Evolutionary conservation across 441 rosid species (phyloP).

Genomic region (Euphorbia schlechtendalii): DNA sequence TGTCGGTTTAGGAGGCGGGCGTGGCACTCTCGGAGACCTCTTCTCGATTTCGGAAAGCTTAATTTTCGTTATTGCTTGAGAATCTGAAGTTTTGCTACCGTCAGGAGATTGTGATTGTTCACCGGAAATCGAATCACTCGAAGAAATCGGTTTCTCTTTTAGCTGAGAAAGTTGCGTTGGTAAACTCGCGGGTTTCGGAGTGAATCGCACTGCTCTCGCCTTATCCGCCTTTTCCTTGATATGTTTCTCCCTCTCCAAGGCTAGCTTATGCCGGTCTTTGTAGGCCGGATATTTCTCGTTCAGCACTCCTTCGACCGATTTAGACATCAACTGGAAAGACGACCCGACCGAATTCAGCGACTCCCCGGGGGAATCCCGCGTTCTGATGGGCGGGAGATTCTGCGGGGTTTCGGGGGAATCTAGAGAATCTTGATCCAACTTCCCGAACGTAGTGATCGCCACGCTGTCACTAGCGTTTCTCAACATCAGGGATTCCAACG

Average conservation of each 20-base stretch:
- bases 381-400: constrained; percentile 45
- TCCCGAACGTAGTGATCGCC: constrained; percentile 79
- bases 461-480: constrained; percentile 75
- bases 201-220: constrained; percentile 71
- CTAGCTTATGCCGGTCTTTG: constrained; percentile 85
- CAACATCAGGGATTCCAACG: constrained; percentile 79
- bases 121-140: constrained; percentile 37
- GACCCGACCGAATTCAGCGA: constrained; percentile 51
- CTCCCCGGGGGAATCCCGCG: constrained; percentile 45
- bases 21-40: constrained; percentile 76
- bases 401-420: constrained; percentile 56
- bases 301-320: constrained; percentile 65
- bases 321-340: constrained; percentile 88
- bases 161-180: constrained; percentile 74
- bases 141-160: constrained; percentile 51
- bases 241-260: constrained; percentile 79
- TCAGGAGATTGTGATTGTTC: constrained; percentile 51
- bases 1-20: constrained; percentile 76
- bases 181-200: constrained; percentile 34
- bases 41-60: constrained; percentile 68
- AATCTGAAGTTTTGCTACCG: constrained; percentile 39
- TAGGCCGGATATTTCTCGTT: constrained; percentile 88
- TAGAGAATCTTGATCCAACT: constrained; percentile 46
- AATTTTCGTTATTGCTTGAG: constrained; percentile 55
- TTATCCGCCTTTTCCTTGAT: constrained; percentile 73